Percentiles rank a stretch among this genome's conserved stretches.
Evolutionary conservation across 192 early-diverging fungal genomes (phyloP).

Genomic region (Backusella australiensis): DNA sequence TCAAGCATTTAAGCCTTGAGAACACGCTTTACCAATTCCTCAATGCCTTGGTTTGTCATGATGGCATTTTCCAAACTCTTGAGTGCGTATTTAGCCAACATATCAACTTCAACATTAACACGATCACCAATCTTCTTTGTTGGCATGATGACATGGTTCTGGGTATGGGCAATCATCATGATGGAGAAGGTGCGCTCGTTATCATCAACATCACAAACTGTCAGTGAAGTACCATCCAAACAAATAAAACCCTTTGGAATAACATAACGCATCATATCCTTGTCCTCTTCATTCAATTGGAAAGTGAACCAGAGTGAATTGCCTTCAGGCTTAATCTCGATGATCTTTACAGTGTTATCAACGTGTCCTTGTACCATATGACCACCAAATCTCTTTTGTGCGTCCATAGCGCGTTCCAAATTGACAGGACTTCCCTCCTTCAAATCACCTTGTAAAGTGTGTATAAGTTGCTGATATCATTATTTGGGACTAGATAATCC

Average conservation of each 20-base stretch:
- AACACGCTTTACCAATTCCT: slow-evolving; percentile 32
- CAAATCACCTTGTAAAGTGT: slow-evolving; percentile 52
- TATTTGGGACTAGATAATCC: not conserved
- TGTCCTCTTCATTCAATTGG: slow-evolving; percentile 46
- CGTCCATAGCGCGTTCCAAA: slow-evolving; percentile 91
- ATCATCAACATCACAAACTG: slow-evolving; percentile 87
- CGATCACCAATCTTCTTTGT: slow-evolving; percentile 63
- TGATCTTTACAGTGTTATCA: slow-evolving; percentile 79
- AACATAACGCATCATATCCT: slow-evolving; percentile 74
- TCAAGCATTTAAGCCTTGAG: slow-evolving; percentile 6
- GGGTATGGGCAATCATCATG: slow-evolving; percentile 97
- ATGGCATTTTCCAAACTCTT: slow-evolving; percentile 77
- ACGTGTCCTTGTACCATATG: slow-evolving; percentile 98
- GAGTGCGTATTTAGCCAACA: slow-evolving; percentile 91
- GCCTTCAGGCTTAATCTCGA: slow-evolving; percentile 75
- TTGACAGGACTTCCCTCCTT: slow-evolving; percentile 83
- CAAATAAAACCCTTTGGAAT: slow-evolving; percentile 95
- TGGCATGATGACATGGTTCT: slow-evolving; percentile 77
- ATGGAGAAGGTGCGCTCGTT: slow-evolving; percentile 74
- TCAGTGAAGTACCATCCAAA: slow-evolving; percentile 93
- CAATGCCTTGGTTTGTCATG: slow-evolving; percentile 45
- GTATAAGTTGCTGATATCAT: not conserved
- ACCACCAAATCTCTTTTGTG: slow-evolving; percentile 88
- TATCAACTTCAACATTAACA: slow-evolving; percentile 97
- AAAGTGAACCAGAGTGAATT: slow-evolving; percentile 83